phyloP scores from a whole-genome alignment of 2,329 filamentous ascomycete genomes.

The Periconia macrospinosa region DNA sequence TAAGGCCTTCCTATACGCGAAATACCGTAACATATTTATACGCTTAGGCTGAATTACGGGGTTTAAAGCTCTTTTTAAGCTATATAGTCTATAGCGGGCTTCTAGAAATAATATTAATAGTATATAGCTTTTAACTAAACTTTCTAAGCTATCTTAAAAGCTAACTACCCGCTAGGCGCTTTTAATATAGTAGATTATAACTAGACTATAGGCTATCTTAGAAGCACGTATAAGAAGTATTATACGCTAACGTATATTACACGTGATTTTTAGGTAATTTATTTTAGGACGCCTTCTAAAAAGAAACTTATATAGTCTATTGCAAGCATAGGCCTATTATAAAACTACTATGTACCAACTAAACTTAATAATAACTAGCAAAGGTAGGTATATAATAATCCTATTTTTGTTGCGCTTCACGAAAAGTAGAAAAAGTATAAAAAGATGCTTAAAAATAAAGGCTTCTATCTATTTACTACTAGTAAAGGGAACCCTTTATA shows the following conservation, averaged over 20 bases:
- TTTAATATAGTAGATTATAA: neutral
- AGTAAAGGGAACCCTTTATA: constrained; percentile 4
- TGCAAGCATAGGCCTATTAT: constrained; percentile 15
- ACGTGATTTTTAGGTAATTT: constrained; percentile 5
- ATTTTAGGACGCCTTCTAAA: constrained; percentile 12
- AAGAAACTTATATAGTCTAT: constrained; percentile 14
- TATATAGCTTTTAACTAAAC: no score
- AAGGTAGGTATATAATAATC: constrained; percentile 11
- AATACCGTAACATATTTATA: no score
- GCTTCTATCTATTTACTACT: constrained; percentile 4
- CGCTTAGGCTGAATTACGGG: no score
- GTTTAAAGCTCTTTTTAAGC: no score
- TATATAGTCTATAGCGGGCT: no score
- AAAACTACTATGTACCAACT: constrained; percentile 10
- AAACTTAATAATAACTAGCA: no score
- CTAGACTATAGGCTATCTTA: constrained; percentile 1
- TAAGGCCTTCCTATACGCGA: no score
- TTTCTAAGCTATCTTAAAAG: no score
- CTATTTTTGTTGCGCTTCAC: constrained; percentile 8
- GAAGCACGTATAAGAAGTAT: no score
- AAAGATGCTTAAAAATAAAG: constrained; percentile 1
- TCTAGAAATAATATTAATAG: no score
- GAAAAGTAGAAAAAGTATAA: constrained; percentile 4
- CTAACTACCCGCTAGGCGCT: no score
- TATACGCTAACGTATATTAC: no score